Conservation (phyloP, 2,329 filamentous ascomycete species). For the Cadophora luteo-olivacea region DNA sequence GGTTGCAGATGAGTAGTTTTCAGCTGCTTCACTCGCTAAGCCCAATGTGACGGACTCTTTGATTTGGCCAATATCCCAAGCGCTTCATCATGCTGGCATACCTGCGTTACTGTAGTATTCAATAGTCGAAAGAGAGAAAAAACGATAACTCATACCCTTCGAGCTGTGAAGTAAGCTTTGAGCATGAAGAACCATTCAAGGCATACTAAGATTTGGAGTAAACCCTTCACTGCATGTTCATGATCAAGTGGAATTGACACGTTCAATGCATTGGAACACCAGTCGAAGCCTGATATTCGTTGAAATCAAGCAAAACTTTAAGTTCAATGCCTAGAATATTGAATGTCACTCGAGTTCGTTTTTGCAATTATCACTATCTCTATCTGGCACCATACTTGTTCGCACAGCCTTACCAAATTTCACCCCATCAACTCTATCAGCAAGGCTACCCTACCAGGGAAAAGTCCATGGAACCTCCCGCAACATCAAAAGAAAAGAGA, state of each 20-base stretch:
- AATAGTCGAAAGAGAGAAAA: not conserved
- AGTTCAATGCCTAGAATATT: not conserved
- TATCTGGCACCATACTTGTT: not conserved
- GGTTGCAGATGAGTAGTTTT: not conserved
- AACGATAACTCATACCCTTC: not conserved
- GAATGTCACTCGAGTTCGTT: not conserved
- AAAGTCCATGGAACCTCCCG: not conserved
- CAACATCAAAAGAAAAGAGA: not conserved
- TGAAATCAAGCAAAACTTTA: not conserved
- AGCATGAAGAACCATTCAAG: not conserved
- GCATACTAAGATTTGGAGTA: not conserved
- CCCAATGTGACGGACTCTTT: not conserved
- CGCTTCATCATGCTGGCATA: slow-evolving; percentile 3
- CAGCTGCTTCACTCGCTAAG: slow-evolving; percentile 6
- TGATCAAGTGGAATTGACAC: not conserved
- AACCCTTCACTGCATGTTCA: not conserved
- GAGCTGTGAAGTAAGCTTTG: not conserved
- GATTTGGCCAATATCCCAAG: slow-evolving; percentile 13
- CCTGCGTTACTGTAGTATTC: not conserved
- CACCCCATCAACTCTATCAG: not conserved
- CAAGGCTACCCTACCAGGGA: not conserved
- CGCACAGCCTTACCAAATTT: not conserved
- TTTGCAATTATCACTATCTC: not conserved
- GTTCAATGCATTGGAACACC: not conserved
- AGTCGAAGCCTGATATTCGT: not conserved